phyloP scores from a whole-genome alignment of 345 rosid species.

The Clausena lansium region DNA sequence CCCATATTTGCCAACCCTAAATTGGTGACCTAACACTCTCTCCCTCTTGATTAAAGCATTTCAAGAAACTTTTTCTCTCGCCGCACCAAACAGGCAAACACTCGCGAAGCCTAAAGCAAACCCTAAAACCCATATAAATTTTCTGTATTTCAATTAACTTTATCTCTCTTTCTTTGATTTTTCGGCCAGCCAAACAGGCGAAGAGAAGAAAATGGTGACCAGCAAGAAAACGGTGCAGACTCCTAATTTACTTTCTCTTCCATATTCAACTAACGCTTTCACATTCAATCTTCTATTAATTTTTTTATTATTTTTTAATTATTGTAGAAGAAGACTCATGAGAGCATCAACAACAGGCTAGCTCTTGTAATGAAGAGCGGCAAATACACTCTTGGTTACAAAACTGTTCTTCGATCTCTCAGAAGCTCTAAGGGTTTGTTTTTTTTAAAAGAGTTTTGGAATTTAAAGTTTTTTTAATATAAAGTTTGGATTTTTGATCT shows the following conservation, averaged over 20 bases:
- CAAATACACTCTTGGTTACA: constrained; percentile 47
- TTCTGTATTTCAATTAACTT: too few species aligned
- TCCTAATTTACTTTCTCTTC: too few species aligned
- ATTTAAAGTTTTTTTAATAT: neutral
- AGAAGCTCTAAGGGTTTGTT: constrained; percentile 37
- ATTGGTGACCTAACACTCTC: too few species aligned
- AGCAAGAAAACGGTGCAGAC: neutral
- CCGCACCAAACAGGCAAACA: too few species aligned
- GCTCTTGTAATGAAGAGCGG: constrained; percentile 66
- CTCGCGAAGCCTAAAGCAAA: too few species aligned
- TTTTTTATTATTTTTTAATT: neutral
- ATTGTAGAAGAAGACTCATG: constrained; percentile 60
- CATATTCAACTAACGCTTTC: neutral
- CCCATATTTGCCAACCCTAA: too few species aligned
- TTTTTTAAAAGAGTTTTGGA: neutral
- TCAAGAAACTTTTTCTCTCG: too few species aligned
- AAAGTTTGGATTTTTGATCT: neutral
- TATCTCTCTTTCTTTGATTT: too few species aligned
- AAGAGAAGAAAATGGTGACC: constrained; percentile 6
- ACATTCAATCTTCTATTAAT: neutral
- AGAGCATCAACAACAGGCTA: constrained; percentile 56
- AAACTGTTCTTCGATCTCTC: constrained; percentile 48
- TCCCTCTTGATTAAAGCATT: too few species aligned
- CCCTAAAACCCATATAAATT: too few species aligned
- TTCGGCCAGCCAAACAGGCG: too few species aligned